Evolutionary conservation across 2,329 filamentous ascomycete genomes (phyloP), one percentile per base, ranked within the genome.

Genomic region (Fusarium coffeatum): DNA sequence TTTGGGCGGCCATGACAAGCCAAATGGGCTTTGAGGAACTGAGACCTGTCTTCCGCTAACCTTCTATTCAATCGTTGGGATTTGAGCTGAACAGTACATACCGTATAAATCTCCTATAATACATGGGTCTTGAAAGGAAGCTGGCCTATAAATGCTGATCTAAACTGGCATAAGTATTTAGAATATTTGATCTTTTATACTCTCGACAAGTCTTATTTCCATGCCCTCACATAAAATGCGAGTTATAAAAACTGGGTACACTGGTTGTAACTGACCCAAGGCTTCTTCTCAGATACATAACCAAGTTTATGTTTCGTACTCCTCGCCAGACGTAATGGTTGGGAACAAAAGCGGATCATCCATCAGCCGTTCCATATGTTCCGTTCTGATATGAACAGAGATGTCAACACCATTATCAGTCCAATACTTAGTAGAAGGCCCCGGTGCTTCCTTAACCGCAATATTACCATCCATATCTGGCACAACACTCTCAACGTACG

Each of bases 371-470:
- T 60, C 43, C 71, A 76, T 74, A 15, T 66, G 67, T 13, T 67
- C 57, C 1, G 32, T 43, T 12, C 25, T 43, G 10, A 76, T 55
- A n/a, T 68, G 60, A 8, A 76, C 48, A 9, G 71, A 66, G 5
- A 76, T 34, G 34, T 76, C 74, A 8, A 74, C 66, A 1, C 74
- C 74, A 3, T 72, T 68, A 6, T 70, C 67, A 2, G 72, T 76
- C 74, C 74, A 76, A 3, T 65, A 64, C 2, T 30, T 32, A 1
- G 7, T 6, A 1, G 23, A 1, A n/a, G 51, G 53, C 0, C 64
- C 63, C 0, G 74, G 64, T 20, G 72, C 69, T 28, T 76, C 74
- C 23, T 76, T 76, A 40, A 76, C 74, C 11, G 74, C 5, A 5
- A 75, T n/a, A 32, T 43, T 48, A 0, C 74, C 74, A 49, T 76